phyloP scores from a whole-genome alignment of 176 grass and related monocot species.

The Luzula sylvatica region DNA sequence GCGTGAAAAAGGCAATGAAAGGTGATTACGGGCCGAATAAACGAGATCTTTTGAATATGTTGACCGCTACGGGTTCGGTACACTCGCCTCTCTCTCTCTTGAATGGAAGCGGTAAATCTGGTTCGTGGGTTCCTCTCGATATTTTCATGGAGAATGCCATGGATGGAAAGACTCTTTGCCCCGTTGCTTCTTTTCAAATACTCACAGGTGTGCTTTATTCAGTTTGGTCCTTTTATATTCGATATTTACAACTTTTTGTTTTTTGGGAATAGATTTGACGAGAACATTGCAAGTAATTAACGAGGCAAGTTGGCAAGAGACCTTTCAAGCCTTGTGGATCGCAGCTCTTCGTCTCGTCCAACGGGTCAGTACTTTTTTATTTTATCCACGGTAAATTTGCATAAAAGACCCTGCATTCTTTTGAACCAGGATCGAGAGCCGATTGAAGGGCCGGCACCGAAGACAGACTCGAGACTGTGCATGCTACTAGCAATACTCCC shows the following conservation, averaged over 20 bases:
- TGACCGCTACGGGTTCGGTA: slow-evolving; percentile 28
- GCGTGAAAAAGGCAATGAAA: slow-evolving; percentile 46
- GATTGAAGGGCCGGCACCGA: slow-evolving; percentile 76
- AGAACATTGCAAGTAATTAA: slow-evolving; percentile 83
- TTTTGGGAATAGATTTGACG: slow-evolving; percentile 33
- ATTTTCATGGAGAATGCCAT: slow-evolving; percentile 82
- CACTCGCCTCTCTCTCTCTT: slow-evolving; percentile 32
- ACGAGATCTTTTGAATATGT: slow-evolving; percentile 32
- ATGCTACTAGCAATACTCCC: slow-evolving; percentile 80
- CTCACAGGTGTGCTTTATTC: slow-evolving; percentile 45
- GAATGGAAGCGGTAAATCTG: slow-evolving; percentile 37
- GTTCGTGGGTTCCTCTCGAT: slow-evolving; percentile 74
- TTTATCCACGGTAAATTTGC: background rate
- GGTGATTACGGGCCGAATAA: slow-evolving; percentile 29
- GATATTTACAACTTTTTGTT: background rate
- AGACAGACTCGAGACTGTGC: slow-evolving; percentile 78
- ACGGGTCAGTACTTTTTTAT: slow-evolving; percentile 41
- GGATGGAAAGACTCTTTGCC: slow-evolving; percentile 57
- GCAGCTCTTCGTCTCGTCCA: slow-evolving; percentile 86
- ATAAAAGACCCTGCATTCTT: background rate
- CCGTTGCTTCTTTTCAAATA: slow-evolving; percentile 50
- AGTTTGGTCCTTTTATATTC: background rate
- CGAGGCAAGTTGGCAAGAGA: slow-evolving; percentile 92
- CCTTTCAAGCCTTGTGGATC: slow-evolving; percentile 95
- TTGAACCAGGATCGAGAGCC: slow-evolving; percentile 58